Evolutionary conservation across 176 grass and related monocot genomes (phyloP).

Genomic region (Rhynchospora tenuis): DNA sequence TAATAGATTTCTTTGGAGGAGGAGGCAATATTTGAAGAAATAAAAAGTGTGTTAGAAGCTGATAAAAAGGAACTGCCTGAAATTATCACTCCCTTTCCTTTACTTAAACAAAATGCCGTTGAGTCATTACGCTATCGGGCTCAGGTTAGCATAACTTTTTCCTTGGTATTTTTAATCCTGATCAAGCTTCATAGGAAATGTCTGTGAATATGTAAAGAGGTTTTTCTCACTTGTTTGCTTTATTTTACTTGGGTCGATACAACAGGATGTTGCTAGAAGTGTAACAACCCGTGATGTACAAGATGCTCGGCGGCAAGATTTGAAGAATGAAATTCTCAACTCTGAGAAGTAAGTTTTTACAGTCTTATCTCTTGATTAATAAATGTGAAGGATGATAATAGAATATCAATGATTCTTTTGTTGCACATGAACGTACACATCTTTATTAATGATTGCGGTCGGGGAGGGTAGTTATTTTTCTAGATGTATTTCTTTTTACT

Average conservation of each 20-base stretch:
- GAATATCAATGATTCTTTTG: not conserved
- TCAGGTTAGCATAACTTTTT: conserved; percentile 49
- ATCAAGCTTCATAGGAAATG: conserved; percentile 18
- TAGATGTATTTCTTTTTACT: not conserved
- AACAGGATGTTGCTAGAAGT: conserved; percentile 86
- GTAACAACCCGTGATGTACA: conserved; percentile 83
- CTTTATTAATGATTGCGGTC: not conserved
- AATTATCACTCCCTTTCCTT: conserved; percentile 67
- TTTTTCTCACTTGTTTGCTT: not conserved
- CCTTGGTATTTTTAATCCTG: not conserved
- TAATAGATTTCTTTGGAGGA: conserved; percentile 68
- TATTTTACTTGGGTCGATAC: conserved; percentile 1
- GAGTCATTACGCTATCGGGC: conserved; percentile 82
- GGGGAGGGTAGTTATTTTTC: not conserved
- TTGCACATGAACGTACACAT: not conserved
- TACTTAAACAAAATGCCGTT: conserved; percentile 69
- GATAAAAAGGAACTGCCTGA: conserved; percentile 38
- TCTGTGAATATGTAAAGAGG: conserved; percentile 9
- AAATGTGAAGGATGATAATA: not conserved
- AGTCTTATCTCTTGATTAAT: not conserved
- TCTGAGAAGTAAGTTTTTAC: conserved; percentile 60
- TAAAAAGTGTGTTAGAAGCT: conserved; percentile 52
- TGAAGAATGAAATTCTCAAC: conserved; percentile 98
- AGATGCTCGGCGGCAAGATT: conserved; percentile 83
- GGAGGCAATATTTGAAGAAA: conserved; percentile 41